phyloP scores from a whole-genome alignment of 2,329 filamentous ascomycete genomes.

The Lachnellula willkommii region DNA sequence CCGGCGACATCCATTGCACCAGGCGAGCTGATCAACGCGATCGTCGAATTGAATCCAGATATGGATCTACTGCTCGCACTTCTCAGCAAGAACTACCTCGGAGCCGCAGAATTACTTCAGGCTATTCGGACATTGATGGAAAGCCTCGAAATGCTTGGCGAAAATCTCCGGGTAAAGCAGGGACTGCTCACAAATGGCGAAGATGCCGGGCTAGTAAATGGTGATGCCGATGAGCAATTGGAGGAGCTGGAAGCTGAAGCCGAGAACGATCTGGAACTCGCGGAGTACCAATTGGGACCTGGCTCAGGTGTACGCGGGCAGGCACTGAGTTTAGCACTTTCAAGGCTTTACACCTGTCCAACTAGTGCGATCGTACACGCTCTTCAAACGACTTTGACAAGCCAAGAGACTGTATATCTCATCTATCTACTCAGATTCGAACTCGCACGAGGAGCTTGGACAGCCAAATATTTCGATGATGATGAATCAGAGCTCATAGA shows the following conservation, averaged over 20 bases:
- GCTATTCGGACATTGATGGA: slow-evolving; percentile 62
- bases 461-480: slow-evolving; percentile 61
- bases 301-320: slow-evolving; percentile 58
- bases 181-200: slow-evolving; percentile 23
- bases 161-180: slow-evolving; percentile 20
- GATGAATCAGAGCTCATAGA: slow-evolving; percentile 43
- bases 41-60: slow-evolving; percentile 62
- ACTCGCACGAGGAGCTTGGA: slow-evolving; percentile 71
- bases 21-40: slow-evolving; percentile 55
- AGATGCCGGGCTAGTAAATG: neutral
- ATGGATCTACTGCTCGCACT: slow-evolving; percentile 62
- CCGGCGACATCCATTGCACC: slow-evolving; percentile 40
- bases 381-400: slow-evolving; percentile 58
- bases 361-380: slow-evolving; percentile 53
- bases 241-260: slow-evolving; percentile 52
- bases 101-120: slow-evolving; percentile 60
- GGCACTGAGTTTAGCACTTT: slow-evolving; percentile 62
- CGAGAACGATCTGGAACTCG: slow-evolving; percentile 61
- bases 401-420: slow-evolving; percentile 64
- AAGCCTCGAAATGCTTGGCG: slow-evolving; percentile 54
- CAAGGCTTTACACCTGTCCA: slow-evolving; percentile 64
- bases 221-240: slow-evolving; percentile 35
- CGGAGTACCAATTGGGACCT: slow-evolving; percentile 61
- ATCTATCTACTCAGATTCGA: slow-evolving; percentile 69
- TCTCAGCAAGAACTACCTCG: slow-evolving; percentile 59